Conservation (phyloP, 2,329 filamentous ascomycete genomes). For the Allantophomopsis cytisporea region DNA sequence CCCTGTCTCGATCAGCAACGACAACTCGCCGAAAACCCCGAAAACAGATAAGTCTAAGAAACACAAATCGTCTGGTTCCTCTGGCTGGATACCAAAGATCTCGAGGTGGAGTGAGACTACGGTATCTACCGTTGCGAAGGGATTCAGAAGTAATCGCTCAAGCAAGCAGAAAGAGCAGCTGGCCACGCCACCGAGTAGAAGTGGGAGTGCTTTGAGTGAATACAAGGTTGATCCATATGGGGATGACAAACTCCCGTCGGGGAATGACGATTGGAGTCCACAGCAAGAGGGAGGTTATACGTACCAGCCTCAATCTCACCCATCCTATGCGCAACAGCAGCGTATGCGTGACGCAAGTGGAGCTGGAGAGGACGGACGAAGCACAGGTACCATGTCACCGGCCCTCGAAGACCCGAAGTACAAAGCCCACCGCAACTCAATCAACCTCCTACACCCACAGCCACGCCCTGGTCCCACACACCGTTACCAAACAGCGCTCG, state of each 20-base stretch:
- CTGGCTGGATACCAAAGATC: conserved; percentile 74
- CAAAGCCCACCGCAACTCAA: conserved; percentile 66
- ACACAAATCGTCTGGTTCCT: conserved; percentile 76
- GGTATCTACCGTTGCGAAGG: conserved; percentile 70
- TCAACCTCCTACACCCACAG: conserved; percentile 70
- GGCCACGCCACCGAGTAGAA: conserved; percentile 22
- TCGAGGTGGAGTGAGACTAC: conserved; percentile 98
- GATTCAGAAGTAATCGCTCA: conserved; percentile 53
- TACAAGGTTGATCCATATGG: conserved; percentile 33
- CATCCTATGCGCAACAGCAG: too few species aligned
- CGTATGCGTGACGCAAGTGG: too few species aligned
- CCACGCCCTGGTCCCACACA: conserved; percentile 61
- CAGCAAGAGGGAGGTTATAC: background rate
- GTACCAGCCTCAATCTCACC: background rate
- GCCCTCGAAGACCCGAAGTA: conserved; percentile 58
- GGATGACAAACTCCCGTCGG: conserved; percentile 43
- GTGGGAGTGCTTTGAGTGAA: background rate
- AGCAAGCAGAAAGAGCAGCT: conserved; percentile 35
- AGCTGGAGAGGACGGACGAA: too few species aligned
- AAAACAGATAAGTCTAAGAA: conserved; percentile 66
- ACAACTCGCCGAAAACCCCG: conserved; percentile 58
- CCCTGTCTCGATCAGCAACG: conserved; percentile 44
- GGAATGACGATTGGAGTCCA: conserved; percentile 2
- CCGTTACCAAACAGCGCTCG: conserved; percentile 60
- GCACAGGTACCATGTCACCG: too few species aligned